Conservation (phyloP, 768 basidiomycete genomes). For the Suillus clintonianus region DNA sequence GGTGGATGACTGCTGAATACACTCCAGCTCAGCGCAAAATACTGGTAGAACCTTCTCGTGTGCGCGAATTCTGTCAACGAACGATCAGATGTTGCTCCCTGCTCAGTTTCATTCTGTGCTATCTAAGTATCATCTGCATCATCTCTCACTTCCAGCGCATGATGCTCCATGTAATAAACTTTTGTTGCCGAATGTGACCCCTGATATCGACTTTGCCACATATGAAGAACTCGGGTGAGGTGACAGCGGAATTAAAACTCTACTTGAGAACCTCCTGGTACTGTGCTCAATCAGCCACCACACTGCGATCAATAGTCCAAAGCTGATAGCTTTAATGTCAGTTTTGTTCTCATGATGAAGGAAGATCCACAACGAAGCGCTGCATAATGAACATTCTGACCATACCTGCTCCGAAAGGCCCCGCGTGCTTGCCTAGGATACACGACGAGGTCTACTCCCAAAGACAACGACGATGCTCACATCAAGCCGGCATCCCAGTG, state of each 20-base stretch:
- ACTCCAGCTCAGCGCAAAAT: background rate
- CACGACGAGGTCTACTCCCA: background rate
- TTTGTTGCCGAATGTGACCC: background rate
- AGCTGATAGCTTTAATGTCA: background rate
- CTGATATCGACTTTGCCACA: background rate
- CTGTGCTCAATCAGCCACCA: background rate
- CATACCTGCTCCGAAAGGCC: background rate
- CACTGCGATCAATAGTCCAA: background rate
- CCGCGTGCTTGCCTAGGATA: background rate
- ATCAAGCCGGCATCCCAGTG: background rate
- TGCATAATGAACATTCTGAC: background rate
- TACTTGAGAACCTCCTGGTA: background rate
- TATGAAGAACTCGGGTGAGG: background rate
- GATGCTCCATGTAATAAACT: background rate
- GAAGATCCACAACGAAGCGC: background rate
- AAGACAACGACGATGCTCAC: background rate
- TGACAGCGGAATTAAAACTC: too few species aligned
- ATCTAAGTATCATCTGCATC: background rate
- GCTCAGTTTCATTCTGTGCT: background rate
- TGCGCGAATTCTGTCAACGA: background rate
- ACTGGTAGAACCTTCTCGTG: background rate
- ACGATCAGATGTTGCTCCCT: background rate
- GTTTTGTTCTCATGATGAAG: background rate
- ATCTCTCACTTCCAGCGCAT: background rate
- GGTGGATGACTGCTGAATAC: background rate